phyloP scores from a whole-genome alignment of 2,329 filamentous ascomycete species.

The Fusarium sp. region DNA sequence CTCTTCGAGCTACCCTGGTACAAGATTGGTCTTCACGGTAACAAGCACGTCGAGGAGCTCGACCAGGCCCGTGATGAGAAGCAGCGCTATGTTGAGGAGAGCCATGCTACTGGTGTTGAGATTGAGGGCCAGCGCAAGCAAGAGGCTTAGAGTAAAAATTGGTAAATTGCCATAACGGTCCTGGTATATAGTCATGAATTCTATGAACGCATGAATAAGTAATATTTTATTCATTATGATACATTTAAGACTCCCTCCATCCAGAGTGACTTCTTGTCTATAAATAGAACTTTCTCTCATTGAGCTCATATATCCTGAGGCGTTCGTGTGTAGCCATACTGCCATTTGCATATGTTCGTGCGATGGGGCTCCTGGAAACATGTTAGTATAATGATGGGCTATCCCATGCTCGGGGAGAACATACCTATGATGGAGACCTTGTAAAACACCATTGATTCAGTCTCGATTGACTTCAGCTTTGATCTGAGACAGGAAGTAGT shows the following conservation, averaged over 20 bases:
- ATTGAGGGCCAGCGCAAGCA: constrained; percentile 51
- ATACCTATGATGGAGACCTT: not conserved
- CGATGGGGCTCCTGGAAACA: too few relatives aligned
- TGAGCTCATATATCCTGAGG: too few relatives aligned
- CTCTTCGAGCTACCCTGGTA: constrained; percentile 81
- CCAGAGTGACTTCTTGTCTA: not conserved
- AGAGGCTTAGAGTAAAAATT: constrained; percentile 17
- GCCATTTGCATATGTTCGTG: not conserved
- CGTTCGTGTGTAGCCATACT: accelerated
- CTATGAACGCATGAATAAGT: constrained; percentile 14
- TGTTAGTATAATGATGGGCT: not conserved
- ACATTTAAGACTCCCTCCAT: not conserved
- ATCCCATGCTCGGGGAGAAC: not conserved
- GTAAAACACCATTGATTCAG: not conserved
- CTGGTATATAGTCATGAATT: constrained; percentile 21
- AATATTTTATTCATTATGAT: not conserved
- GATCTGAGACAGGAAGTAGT: accelerated
- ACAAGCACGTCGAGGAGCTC: constrained; percentile 61
- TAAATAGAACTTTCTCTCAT: not conserved
- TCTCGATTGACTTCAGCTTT: not conserved
- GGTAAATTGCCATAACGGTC: not conserved
- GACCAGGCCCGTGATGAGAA: constrained; percentile 60
- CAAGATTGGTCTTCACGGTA: constrained; percentile 72
- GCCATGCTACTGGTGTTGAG: constrained; percentile 49
- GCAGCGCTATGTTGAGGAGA: constrained; percentile 52